Conservation (phyloP, 306 rosid genomes). For the Macrotyloma uniflorum region DNA sequence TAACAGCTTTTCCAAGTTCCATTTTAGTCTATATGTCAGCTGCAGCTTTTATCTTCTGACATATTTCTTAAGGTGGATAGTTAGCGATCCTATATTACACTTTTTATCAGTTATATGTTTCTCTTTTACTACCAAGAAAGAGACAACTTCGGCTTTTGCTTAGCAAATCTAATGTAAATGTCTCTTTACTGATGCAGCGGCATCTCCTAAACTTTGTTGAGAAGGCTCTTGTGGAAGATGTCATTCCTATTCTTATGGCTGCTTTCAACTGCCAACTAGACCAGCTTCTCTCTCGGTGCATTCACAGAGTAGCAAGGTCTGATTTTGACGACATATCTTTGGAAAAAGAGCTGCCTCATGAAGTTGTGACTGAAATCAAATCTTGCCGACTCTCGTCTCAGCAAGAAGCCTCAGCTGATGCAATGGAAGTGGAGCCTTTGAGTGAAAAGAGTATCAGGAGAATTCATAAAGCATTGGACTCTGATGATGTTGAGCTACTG, state of each 20-base stretch:
- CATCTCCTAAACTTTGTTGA: slow-evolving; percentile 77
- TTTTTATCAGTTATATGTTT: not conserved
- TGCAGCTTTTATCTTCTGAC: not conserved
- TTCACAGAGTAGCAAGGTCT: slow-evolving; percentile 72
- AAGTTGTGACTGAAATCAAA: slow-evolving; percentile 55
- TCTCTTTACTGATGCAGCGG: slow-evolving; percentile 62
- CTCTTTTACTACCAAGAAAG: not conserved
- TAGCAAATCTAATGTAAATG: slow-evolving; percentile 25
- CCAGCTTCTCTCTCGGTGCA: slow-evolving; percentile 66
- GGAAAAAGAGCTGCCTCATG: slow-evolving; percentile 77
- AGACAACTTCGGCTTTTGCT: not conserved
- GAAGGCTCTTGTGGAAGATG: slow-evolving; percentile 87
- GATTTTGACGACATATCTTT: slow-evolving; percentile 62
- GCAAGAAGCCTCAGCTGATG: slow-evolving; percentile 40
- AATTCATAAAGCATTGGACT: slow-evolving; percentile 79
- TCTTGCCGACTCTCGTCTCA: slow-evolving; percentile 44
- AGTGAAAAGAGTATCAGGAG: slow-evolving; percentile 62
- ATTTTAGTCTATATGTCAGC: not conserved
- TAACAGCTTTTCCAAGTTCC: not conserved
- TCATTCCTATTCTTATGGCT: slow-evolving; percentile 71
- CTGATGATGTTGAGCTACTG: slow-evolving; percentile 88
- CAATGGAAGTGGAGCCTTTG: slow-evolving; percentile 49
- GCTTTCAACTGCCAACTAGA: slow-evolving; percentile 66
- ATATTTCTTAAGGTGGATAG: not conserved
- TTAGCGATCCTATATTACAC: not conserved